Conservation (phyloP, 176 grass and related monocot genomes). For the Oryza coarctata region DNA sequence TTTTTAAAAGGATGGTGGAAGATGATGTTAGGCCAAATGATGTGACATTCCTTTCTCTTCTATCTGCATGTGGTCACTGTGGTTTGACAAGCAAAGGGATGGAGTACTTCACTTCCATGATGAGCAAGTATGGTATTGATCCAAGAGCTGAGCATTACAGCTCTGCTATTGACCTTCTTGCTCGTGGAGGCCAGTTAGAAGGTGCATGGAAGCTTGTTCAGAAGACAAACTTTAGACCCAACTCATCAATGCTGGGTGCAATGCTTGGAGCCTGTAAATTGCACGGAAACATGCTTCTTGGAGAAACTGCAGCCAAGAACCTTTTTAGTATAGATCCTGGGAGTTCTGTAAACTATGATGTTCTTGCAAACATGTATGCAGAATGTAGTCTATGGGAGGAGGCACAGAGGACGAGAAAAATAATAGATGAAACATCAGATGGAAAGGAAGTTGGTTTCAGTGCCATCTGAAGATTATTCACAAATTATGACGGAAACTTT, state of each 20-base stretch:
- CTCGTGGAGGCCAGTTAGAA: slow-evolving; percentile 65
- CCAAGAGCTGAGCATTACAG: slow-evolving; percentile 78
- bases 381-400: slow-evolving; percentile 66
- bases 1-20: slow-evolving; percentile 77
- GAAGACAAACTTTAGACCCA: slow-evolving; percentile 43
- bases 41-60: slow-evolving; percentile 80
- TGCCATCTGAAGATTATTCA: slow-evolving; percentile 33
- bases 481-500: not conserved
- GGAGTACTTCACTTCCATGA: slow-evolving; percentile 69
- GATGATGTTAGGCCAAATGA: slow-evolving; percentile 78
- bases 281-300: slow-evolving; percentile 56
- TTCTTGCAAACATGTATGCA: slow-evolving; percentile 78
- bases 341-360: slow-evolving; percentile 67
- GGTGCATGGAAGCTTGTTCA: slow-evolving; percentile 69
- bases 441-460: slow-evolving; percentile 56
- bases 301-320: slow-evolving; percentile 54
- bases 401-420: slow-evolving; percentile 54
- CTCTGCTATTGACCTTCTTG: slow-evolving; percentile 80
- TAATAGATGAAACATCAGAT: slow-evolving; percentile 48
- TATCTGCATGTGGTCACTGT: slow-evolving; percentile 67
- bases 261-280: slow-evolving; percentile 74
- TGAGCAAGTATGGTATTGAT: slow-evolving; percentile 64
- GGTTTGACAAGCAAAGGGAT: slow-evolving; percentile 61
- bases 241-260: slow-evolving; percentile 66
- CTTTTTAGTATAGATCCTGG: slow-evolving; percentile 51